phyloP scores from a whole-genome alignment of 2,329 filamentous ascomycete species.

The Xylariaceae sp. region DNA sequence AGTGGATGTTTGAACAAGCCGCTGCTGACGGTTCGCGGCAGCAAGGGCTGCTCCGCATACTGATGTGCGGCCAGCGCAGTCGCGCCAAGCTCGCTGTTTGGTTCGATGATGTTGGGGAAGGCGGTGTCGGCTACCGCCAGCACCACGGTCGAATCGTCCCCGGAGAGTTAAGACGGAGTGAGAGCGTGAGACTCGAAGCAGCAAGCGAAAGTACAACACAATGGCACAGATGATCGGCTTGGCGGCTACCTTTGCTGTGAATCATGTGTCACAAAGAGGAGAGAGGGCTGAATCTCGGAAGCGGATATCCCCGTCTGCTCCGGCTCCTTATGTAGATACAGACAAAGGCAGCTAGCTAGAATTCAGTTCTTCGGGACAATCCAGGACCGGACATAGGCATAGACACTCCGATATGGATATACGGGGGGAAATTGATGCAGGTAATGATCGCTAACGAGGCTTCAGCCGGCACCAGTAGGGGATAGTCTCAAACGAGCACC shows the following conservation, averaged over 20 bases:
- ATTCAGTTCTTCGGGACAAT: neutral
- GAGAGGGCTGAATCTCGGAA: neutral
- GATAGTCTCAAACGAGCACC: neutral
- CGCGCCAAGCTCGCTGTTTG: constrained; percentile 34
- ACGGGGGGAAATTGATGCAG: constrained; percentile 17
- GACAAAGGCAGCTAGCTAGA: neutral
- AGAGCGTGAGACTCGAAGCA: constrained; percentile 1
- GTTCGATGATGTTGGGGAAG: constrained; percentile 31
- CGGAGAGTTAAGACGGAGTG: constrained; percentile 17
- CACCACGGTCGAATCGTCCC: constrained; percentile 29
- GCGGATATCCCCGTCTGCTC: neutral
- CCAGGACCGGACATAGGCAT: constrained; percentile 15
- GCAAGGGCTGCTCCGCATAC: constrained; percentile 30
- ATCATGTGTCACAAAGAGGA: neutral
- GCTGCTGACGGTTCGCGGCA: constrained; percentile 30
- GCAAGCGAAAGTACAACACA: constrained; percentile 3
- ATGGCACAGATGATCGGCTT: constrained; percentile 8
- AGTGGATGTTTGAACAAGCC: constrained; percentile 27
- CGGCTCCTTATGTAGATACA: neutral
- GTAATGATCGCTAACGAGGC: constrained; percentile 8
- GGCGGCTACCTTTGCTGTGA: constrained; percentile 10
- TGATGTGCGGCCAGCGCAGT: constrained; percentile 30
- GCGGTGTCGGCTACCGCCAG: constrained; percentile 35
- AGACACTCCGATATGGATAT: constrained; percentile 7
- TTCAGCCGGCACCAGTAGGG: constrained; percentile 3